Base-by-base conservation (phyloP, 1,284 basidiomycete species). In the Retiboletus flavoniger region DNA sequence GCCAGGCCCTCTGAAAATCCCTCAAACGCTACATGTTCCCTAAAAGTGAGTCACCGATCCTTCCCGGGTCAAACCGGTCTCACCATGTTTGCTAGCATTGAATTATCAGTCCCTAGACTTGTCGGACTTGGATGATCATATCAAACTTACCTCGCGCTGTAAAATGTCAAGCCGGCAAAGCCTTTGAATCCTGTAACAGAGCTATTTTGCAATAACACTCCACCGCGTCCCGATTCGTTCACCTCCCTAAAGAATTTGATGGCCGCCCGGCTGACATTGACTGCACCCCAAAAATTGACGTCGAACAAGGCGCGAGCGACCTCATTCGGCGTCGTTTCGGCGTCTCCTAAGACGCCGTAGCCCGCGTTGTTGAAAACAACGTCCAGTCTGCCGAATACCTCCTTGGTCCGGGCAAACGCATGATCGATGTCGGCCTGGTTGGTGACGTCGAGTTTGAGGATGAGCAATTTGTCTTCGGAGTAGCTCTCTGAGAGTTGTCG, bases 281-380 rank as follows among this genome's bases (percentile, higher is more conserved):
- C 50, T 2, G 50, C 50, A 0, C 64, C 62, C 62, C 62, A 66
- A 28, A 66, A 63, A 19, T 63, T 63, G 7, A 64, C 60, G 0
- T 64, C 62, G 14, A 63, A 66, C 47, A 64, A 4, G 10, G 31
- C 51, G 1, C 52, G 53, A 13, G 53, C 60, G 2, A 14, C 6
- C 3, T 43, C 34, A 6, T 48, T 24, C 13, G 32, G 46, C 10
- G 26, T 59, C 36, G 32, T 47, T 13, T 60, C 59, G 2, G 60
- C 59, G 8, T 62, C 60, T 13, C 58, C 58, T 0, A 60, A 5
- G 17, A 63, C 13, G 2, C 4, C 9, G 4, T 16, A 10, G 4
- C 60, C 57, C 2, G 60, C 57, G 6, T 60, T 60, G 21, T 63
- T 60, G 43, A 60, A 63, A 16, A 60, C 57, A 8, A 57, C 49